These are phyloP conservation scores for Zea luxurians DNA, from an alignment of 176 grass and related monocot species.

Conservation along the genomic window DNA sequence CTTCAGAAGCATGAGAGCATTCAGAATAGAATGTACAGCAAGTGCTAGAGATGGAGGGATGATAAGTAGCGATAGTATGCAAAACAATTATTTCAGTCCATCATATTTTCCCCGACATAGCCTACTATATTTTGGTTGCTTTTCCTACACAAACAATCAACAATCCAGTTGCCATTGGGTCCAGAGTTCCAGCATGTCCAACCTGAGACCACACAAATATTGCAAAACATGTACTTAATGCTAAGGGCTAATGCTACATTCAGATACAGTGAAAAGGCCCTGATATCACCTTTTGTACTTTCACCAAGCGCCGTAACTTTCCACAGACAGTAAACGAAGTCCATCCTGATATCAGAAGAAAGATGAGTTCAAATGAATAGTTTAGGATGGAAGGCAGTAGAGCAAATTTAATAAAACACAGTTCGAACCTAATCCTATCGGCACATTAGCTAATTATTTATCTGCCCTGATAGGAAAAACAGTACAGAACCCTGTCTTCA, in stretches of 20 bases:
- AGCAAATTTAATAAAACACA: neutral
- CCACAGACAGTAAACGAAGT: conserved; percentile 99
- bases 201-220: conserved; percentile 51
- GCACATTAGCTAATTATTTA: neutral
- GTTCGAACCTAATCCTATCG: neutral
- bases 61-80: neutral
- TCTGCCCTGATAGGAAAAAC: neutral
- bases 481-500: neutral
- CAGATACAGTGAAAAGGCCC: conserved; percentile 1
- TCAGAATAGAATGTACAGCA: neutral
- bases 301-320: conserved; percentile 84
- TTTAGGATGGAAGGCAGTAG: neutral
- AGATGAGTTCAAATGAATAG: conserved; percentile 19
- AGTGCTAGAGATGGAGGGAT: neutral
- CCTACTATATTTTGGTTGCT: conserved; percentile 77
- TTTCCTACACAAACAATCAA: conserved; percentile 94
- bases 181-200: conserved; percentile 91
- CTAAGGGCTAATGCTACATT: conserved; percentile 2
- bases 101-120: neutral
- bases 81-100: neutral
- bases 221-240: conserved; percentile 11
- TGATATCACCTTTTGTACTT: conserved; percentile 79
- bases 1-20: conserved; percentile 45
- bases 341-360: conserved; percentile 64
- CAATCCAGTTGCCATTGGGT: conserved; percentile 94